Evolutionary conservation across 2,329 filamentous ascomycete species (phyloP), one percentile per base, ranked within the genome.

Genomic region (Phyllosticta ampelicida): DNA sequence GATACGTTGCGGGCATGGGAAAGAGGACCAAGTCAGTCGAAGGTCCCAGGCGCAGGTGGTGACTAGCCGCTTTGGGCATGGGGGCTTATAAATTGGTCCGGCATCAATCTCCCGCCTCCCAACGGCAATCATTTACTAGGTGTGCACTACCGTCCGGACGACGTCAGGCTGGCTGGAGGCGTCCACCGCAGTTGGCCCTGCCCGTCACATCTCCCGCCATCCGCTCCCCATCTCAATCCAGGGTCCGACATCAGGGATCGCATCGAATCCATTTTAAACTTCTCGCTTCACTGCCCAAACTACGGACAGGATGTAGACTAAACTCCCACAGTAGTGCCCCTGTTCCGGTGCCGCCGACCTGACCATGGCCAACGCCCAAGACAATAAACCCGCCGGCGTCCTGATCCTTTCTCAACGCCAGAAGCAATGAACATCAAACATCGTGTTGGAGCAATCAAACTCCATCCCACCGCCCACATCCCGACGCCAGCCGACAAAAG

Each of bases 21-120:
- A 58, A 58, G 55, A 58, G 51, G 55, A 49, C 36, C 55, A 58
- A 58, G 55, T 58, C 55, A 44, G 55, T 53, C 29, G 55, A 44
- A 53, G 55, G 50, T 58, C 55, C 55, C 55, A 48, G 52, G 29
- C 48, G 30, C 48, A 23, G 10, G n/a, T 26, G 50, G 55, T 26
- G 50, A 51, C 55, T 58, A 58, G 50, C 55, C 36, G 29, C 51
- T 53, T 58, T 50, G 51, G 55, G 55, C 48, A 53, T 53, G 30
- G 36, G 55, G 55, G 52, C 55, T 58, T 53, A 58, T 48, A 58
- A 58, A 58, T 58, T 58, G 51, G 36, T 36, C 55, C 50, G 55
- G 30, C 53, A 23, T 58, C 55, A 53, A 58, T 58, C 55, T 58
- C 55, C 11, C 55, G 53, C 29, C 36, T 48, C 20, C 55, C 55